Evolutionary conservation across 805 yeast species (phyloP).

Genomic region (Yarrowia sp.): DNA sequence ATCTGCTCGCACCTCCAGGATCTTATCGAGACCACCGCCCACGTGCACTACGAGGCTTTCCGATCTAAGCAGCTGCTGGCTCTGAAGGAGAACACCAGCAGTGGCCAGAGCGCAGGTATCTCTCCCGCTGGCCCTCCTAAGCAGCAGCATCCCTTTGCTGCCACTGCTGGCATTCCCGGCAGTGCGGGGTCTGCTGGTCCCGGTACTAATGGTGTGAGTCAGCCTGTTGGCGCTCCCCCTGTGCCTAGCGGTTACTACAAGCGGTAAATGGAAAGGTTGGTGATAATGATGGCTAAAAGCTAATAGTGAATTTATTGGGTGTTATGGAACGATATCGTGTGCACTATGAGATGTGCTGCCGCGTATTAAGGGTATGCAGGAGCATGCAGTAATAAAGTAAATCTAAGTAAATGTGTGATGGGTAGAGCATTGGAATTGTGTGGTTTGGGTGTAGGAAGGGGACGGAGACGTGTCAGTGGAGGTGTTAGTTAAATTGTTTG

Average conservation of each 20-base stretch:
- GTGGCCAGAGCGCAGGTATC: constrained; percentile 12
- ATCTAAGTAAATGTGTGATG: too few species aligned
- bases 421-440: too few species aligned
- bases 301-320: constrained; percentile 14
- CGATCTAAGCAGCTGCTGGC: constrained; percentile 92
- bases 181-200: constrained; percentile 16
- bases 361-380: too few species aligned
- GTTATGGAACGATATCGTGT: neutral
- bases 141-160: constrained; percentile 7
- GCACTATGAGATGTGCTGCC: too few species aligned
- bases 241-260: constrained; percentile 24
- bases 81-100: constrained; percentile 68
- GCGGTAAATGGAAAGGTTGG: neutral
- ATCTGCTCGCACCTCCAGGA: constrained; percentile 95
- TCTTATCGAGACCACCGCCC: constrained; percentile 86
- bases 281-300: neutral
- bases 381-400: too few species aligned
- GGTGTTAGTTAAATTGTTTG: too few species aligned
- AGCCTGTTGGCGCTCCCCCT: constrained; percentile 19
- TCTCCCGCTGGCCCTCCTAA: constrained; percentile 9
- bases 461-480: too few species aligned
- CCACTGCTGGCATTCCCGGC: constrained; percentile 10
- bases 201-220: neutral
- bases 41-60: constrained; percentile 86
- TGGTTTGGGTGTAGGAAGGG: too few species aligned